Evolutionary conservation across 345 rosid genomes (phyloP).

Genomic region (Raphanus raphanistrum): DNA sequence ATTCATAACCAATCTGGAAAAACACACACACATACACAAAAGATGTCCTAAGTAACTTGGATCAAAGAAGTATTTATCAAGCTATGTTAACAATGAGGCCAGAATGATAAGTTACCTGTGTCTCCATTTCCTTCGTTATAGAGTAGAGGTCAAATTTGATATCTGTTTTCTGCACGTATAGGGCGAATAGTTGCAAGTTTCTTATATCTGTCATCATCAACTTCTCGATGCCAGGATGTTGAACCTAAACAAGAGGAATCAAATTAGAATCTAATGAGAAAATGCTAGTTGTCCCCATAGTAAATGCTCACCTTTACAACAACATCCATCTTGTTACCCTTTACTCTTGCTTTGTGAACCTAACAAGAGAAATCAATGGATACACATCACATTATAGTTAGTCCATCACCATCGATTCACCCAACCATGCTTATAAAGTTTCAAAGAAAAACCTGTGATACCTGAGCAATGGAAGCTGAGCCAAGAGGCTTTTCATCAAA

Average conservation of each 20-base stretch:
- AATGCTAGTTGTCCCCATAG: constrained; percentile 14
- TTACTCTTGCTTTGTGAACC: constrained; percentile 90
- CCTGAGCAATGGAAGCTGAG: constrained; percentile 98
- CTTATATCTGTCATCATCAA: constrained; percentile 96
- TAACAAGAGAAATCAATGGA: constrained; percentile 30
- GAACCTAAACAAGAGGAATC: constrained; percentile 56
- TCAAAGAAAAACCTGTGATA: constrained; percentile 19
- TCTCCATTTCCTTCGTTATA: constrained; percentile 92
- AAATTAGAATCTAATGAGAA: constrained; percentile 31
- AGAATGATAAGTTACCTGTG: constrained; percentile 56
- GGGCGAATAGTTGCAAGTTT: constrained; percentile 88
- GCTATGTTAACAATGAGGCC: constrained; percentile 2
- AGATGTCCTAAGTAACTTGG: constrained; percentile 1
- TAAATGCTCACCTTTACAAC: constrained; percentile 74
- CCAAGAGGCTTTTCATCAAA: constrained; percentile 83
- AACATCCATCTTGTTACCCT: constrained; percentile 67
- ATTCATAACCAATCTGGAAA: constrained; percentile 85
- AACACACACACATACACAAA: background rate
- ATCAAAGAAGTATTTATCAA: background rate
- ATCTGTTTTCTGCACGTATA: constrained; percentile 88
- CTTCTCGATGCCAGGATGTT: constrained; percentile 86
- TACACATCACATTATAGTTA: background rate
- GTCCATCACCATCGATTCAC: background rate
- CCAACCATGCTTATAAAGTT: background rate
- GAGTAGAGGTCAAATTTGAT: constrained; percentile 83